These are phyloP conservation scores for Sclerotinia minor DNA, from an alignment of 2,329 filamentous ascomycete genomes.

Conservation along the genomic window DNA sequence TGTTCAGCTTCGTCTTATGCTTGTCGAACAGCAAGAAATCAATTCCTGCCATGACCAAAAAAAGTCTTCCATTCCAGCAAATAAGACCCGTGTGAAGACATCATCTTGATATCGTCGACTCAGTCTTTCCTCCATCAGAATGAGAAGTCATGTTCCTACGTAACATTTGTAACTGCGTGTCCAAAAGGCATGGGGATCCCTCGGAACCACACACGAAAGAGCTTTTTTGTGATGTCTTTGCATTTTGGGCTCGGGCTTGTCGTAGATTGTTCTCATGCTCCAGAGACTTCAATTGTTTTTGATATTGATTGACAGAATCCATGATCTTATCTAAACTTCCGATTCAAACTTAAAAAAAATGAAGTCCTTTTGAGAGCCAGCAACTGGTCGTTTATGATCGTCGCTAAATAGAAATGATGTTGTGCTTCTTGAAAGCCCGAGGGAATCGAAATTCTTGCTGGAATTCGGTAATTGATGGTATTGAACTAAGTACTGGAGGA, in stretches of 20 bases:
- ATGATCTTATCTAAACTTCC: neutral
- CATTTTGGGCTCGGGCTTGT: constrained; percentile 10
- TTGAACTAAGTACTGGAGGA: neutral
- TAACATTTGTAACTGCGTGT: constrained; percentile 9
- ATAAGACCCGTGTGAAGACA: neutral
- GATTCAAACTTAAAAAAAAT: neutral
- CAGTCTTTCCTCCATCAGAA: constrained; percentile 4
- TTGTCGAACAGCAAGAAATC: neutral
- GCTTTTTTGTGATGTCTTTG: neutral
- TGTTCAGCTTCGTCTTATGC: neutral
- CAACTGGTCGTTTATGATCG: neutral
- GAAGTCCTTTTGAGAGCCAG: neutral
- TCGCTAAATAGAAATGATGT: neutral
- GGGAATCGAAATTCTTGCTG: neutral
- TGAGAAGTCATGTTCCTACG: constrained; percentile 9
- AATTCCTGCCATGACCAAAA: neutral
- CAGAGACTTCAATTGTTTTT: constrained; percentile 5
- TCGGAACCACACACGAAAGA: constrained; percentile 2
- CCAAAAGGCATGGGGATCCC: constrained; percentile 14
- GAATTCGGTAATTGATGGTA: neutral
- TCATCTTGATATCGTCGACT: neutral
- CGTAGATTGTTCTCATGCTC: constrained; percentile 19
- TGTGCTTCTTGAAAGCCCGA: neutral
- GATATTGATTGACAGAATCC: constrained; percentile 12
- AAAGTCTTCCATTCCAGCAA: neutral